Evolutionary conservation across 441 rosid species (phyloP).

Genomic region (Eutrema salsugineum): DNA sequence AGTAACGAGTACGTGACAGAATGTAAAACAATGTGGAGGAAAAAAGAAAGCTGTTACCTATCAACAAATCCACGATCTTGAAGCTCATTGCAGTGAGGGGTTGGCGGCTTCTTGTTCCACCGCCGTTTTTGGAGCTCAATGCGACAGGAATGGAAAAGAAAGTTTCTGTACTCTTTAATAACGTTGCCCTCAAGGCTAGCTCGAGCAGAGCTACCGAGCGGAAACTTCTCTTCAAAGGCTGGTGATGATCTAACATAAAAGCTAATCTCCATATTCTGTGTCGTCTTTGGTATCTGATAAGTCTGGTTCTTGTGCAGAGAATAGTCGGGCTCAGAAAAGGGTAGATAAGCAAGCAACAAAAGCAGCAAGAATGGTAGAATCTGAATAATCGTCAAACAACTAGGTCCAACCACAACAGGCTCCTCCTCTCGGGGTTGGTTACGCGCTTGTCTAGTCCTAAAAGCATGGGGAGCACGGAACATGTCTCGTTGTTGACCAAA

Average conservation of each 20-base stretch:
- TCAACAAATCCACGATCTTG: constrained; percentile 53
- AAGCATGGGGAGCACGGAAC: constrained; percentile 37
- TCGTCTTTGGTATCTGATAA: constrained; percentile 48
- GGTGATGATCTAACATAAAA: constrained; percentile 53
- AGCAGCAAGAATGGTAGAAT: constrained; percentile 50
- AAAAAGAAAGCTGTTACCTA: constrained; percentile 36
- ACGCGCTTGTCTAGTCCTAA: constrained; percentile 44
- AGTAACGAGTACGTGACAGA: not conserved
- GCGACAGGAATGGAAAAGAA: constrained; percentile 52
- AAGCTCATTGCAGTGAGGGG: constrained; percentile 55
- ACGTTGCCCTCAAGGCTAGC: constrained; percentile 49
- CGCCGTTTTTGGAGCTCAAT: constrained; percentile 52
- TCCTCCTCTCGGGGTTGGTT: constrained; percentile 44
- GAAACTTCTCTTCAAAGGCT: constrained; percentile 47
- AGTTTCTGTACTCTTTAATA: constrained; percentile 47
- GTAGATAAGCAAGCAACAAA: constrained; percentile 55
- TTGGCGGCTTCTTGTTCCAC: constrained; percentile 57
- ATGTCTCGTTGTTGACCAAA: constrained; percentile 39
- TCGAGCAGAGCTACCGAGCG: constrained; percentile 48
- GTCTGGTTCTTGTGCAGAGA: constrained; percentile 45
- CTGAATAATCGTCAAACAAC: constrained; percentile 43
- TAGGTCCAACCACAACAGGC: constrained; percentile 38
- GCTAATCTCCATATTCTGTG: constrained; percentile 49
- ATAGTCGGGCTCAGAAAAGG: constrained; percentile 53
- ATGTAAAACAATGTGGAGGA: not conserved